A percentile compares a stretch with the other conserved stretches of the same genome.
phyloP scores from a whole-genome alignment of 257 asterid species.

The Echium plantagineum region DNA sequence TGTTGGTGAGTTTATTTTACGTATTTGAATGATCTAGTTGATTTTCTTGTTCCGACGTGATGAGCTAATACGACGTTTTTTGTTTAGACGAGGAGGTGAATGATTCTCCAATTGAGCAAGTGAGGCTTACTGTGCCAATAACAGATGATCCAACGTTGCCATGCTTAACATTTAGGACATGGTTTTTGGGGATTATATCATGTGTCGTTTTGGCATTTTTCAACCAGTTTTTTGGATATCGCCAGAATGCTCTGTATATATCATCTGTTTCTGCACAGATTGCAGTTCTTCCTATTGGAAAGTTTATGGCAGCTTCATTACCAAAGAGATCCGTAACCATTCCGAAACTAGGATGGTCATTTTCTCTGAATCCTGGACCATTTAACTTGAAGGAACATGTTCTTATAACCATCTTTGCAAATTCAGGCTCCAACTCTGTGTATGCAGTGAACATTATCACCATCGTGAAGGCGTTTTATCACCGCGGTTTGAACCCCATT shows the following conservation, averaged over 20 bases:
- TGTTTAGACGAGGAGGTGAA: constrained; percentile 28
- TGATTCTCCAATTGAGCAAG: constrained; percentile 62
- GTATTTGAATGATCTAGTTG: neutral
- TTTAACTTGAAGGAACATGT: constrained; percentile 66
- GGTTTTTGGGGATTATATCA: constrained; percentile 46
- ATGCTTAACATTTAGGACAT: constrained; percentile 55
- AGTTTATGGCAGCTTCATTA: constrained; percentile 51
- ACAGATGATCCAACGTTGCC: constrained; percentile 63
- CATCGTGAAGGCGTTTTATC: constrained; percentile 49
- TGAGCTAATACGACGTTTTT: neutral
- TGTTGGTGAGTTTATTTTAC: neutral
- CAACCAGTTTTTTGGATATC: constrained; percentile 54
- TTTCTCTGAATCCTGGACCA: constrained; percentile 59
- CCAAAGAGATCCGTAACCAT: constrained; percentile 21
- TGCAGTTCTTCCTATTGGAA: constrained; percentile 47
- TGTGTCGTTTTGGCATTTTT: constrained; percentile 41
- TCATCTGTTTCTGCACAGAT: constrained; percentile 59
- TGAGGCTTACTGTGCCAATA: constrained; percentile 51
- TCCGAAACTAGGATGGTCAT: constrained; percentile 42
- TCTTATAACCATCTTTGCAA: constrained; percentile 56
- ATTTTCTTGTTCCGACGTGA: neutral
- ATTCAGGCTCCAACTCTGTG: constrained; percentile 35
- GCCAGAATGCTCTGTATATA: constrained; percentile 39
- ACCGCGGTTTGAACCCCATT: constrained; percentile 29
- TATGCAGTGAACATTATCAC: constrained; percentile 43